phyloP scores from a whole-genome alignment of 257 asterid genomes.

The Nicotiana obtusifolia region DNA sequence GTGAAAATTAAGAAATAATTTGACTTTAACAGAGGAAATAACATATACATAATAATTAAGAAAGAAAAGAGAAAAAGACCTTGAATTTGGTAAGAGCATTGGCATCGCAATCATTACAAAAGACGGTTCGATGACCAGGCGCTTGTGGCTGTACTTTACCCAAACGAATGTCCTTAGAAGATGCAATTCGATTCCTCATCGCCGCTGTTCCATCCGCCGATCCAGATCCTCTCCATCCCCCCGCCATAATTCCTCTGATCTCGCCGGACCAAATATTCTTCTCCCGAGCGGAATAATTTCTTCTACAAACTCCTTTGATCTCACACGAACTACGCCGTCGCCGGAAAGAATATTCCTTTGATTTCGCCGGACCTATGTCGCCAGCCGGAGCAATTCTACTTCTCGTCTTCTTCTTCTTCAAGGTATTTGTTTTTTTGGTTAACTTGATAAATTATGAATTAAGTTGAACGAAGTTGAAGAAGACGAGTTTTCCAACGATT shows the following conservation, averaged over 20 bases:
- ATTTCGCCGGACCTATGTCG: neutral
- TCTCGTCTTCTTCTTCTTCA: neutral
- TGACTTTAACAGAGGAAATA: neutral
- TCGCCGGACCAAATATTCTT: conserved; percentile 37
- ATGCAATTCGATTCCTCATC: conserved; percentile 25
- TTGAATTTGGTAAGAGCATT: conserved; percentile 71
- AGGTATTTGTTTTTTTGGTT: neutral
- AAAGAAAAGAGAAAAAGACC: conserved; percentile 30
- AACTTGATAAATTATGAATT: neutral
- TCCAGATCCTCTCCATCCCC: conserved; percentile 91
- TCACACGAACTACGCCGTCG: neutral
- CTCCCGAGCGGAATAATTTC: neutral
- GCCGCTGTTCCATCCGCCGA: conserved; percentile 31
- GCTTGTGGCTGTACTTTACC: conserved; percentile 99
- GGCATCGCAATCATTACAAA: conserved; percentile 92
- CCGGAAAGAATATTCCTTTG: neutral
- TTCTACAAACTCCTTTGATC: neutral
- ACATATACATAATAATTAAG: neutral
- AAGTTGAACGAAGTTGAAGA: neutral
- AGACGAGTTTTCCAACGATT: neutral
- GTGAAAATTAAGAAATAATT: neutral
- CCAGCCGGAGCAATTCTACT: neutral
- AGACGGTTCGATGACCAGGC: conserved; percentile 93
- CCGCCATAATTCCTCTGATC: conserved; percentile 54
- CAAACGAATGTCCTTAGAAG: conserved; percentile 64